phyloP scores from a whole-genome alignment of 2,329 filamentous ascomycete species.

The Sclerotinia borealis region DNA sequence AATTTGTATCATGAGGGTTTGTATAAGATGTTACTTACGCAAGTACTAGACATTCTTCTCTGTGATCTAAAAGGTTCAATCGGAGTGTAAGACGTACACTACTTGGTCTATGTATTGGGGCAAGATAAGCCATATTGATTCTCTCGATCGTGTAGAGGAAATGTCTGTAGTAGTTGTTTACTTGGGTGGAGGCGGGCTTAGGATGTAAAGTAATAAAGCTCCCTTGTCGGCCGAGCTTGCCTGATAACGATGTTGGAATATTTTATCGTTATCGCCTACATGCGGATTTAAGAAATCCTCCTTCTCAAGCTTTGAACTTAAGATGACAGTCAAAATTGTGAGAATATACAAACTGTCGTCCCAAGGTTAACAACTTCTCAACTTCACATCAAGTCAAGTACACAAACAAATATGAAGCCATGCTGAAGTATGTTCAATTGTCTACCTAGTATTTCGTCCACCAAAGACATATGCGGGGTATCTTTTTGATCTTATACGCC shows the following conservation, averaged over 20 bases:
- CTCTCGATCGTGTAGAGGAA: neutral
- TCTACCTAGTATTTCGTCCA: conserved; percentile 6
- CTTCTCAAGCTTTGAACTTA: neutral
- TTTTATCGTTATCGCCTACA: conserved; percentile 14
- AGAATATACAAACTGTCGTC: neutral
- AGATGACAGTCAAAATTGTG: neutral
- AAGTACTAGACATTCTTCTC: conserved; percentile 77
- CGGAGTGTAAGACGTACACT: conserved; percentile 86
- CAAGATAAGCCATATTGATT: conserved; percentile 77
- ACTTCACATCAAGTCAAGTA: neutral
- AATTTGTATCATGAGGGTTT: neutral
- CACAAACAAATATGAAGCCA: neutral
- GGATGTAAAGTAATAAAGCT: conserved; percentile 5
- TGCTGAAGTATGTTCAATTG: conserved; percentile 1
- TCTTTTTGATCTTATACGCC: conserved; percentile 23
- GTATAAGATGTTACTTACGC: conserved; percentile 54
- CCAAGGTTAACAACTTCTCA: neutral
- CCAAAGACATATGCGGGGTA: conserved; percentile 23
- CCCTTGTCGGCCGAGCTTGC: neutral
- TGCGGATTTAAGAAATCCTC: conserved; percentile 6
- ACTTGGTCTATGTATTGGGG: conserved; percentile 86
- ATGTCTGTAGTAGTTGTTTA: neutral
- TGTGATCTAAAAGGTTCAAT: conserved; percentile 65
- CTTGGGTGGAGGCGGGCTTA: neutral
- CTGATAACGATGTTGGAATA: conserved; percentile 7